phyloP scores from a whole-genome alignment of 257 asterid genomes.

The Fraxinus quadrangulata region DNA sequence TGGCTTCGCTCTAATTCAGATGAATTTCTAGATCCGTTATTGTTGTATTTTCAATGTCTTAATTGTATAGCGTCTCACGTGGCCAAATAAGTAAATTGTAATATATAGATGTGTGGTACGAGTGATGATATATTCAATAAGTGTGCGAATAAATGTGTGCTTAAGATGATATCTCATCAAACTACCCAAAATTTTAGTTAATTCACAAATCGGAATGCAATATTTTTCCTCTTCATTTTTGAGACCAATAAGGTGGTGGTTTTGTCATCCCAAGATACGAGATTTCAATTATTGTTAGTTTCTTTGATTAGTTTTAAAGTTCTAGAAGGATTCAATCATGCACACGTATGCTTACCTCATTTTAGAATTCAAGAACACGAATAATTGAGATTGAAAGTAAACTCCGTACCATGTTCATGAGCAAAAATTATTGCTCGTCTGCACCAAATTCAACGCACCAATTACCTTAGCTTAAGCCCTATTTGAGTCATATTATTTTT shows the following conservation, averaged over 20 bases:
- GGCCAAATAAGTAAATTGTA: not conserved
- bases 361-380: not conserved
- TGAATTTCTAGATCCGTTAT: too few relatives aligned
- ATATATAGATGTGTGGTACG: too few relatives aligned
- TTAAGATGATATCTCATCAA: too few relatives aligned
- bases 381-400: not conserved
- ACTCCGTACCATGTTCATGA: not conserved
- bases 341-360: conserved; percentile 12
- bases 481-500: too few relatives aligned
- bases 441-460: not conserved
- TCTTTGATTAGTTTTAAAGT: not conserved
- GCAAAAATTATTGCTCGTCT: not conserved
- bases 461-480: too few relatives aligned
- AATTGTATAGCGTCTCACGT: not conserved
- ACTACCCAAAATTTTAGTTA: too few relatives aligned
- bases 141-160: too few relatives aligned
- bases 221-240: not conserved
- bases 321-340: conserved; percentile 26
- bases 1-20: too few relatives aligned
- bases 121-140: too few relatives aligned
- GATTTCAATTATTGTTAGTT: conserved; percentile 11
- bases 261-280: conserved; percentile 22
- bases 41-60: too few relatives aligned
- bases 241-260: not conserved
- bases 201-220: too few relatives aligned